Base-by-base conservation (phyloP, 2,329 filamentous ascomycete genomes). In the Magnaporthiopsis poae region DNA sequence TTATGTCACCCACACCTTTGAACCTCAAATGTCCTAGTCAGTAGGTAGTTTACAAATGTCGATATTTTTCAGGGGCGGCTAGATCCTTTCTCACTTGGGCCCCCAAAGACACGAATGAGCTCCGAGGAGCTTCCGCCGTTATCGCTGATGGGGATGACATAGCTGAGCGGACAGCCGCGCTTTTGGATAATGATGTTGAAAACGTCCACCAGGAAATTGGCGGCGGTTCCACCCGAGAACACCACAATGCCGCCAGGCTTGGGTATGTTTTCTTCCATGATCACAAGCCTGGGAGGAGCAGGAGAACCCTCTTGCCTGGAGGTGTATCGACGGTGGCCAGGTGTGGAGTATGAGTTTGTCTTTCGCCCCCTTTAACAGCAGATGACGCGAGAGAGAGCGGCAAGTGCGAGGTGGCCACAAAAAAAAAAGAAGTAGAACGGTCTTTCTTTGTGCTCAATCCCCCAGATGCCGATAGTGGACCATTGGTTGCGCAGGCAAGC, bases 41-140 rank as follows among this genome's bases (percentile, higher is more conserved):
- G 60, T 12, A 5, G 27, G 60, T 12, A 1, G 27, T 12, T n/a
- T 18, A 31, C 31, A 18, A 31, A 29, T 33, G 29, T 12, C 12
- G 9, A 52, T 27, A 52, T 27, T 11, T 7, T 61, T 29, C 25
- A 31, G 61, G 36, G 15, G 25, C 12, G 2, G 35, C 15, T 29
- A 4, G 9, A 63, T 8, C 21, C n/a, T 56, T 11, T 71, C 78
- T 66, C 79, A 89, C 94, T 94, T 70, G 94, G 94, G 0, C 95
- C 95, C 18, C 94, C 95, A 78, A 98, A 95, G 52, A 98, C 92
- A 52, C 95, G 86, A 70, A 97, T 96, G 72, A 97, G 81, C 79
- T 98, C 94, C 61, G 91, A 96, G 2, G 92, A 96, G 71, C 91
- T 96, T 59, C 94, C 94, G 63, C 94, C 94, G 77, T 98, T 98